A percentile compares a stretch with the other conserved stretches of the same genome.
Conservation (phyloP, 2,329 filamentous ascomycete species). For the Fusarium sp. region DNA sequence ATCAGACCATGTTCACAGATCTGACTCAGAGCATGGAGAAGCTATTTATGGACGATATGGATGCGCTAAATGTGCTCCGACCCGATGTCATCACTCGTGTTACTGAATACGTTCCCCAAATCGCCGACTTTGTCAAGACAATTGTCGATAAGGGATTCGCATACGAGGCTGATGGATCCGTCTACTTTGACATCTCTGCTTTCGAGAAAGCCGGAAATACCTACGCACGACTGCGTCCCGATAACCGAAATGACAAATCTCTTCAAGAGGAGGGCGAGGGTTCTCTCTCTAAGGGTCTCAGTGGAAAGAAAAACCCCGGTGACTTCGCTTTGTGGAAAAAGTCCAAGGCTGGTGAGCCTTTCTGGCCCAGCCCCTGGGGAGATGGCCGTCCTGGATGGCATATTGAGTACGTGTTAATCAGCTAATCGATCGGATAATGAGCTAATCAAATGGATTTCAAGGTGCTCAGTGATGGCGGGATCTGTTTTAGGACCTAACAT, state of each 20-base stretch:
- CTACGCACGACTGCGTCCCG: slow-evolving; percentile 87
- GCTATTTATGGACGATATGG: slow-evolving; percentile 91
- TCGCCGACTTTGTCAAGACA: slow-evolving; percentile 84
- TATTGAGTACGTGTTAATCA: slow-evolving; percentile 71
- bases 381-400: slow-evolving; percentile 93
- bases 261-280: slow-evolving; percentile 92
- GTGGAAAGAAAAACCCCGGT: slow-evolving; percentile 78
- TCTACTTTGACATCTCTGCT: slow-evolving; percentile 91
- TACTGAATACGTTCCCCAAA: slow-evolving; percentile 91
- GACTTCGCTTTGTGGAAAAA: slow-evolving; percentile 97
- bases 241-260: slow-evolving; percentile 85
- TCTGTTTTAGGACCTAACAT: slow-evolving; percentile 86
- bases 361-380: slow-evolving; percentile 90
- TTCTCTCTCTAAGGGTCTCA: slow-evolving; percentile 73
- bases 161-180: slow-evolving; percentile 84
- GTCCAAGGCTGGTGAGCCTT: slow-evolving; percentile 90
- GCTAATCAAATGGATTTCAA: slow-evolving; percentile 1
- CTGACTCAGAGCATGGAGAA: slow-evolving; percentile 87
- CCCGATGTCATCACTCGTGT: slow-evolving; percentile 88
- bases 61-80: slow-evolving; percentile 83
- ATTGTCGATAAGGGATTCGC: slow-evolving; percentile 89
- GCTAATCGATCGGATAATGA: not conserved
- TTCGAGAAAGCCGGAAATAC: slow-evolving; percentile 88
- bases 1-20: slow-evolving; percentile 83
- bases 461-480: slow-evolving; percentile 92